Base-by-base conservation (phyloP, 306 rosid species). In the Inga leiocalycina region DNA sequence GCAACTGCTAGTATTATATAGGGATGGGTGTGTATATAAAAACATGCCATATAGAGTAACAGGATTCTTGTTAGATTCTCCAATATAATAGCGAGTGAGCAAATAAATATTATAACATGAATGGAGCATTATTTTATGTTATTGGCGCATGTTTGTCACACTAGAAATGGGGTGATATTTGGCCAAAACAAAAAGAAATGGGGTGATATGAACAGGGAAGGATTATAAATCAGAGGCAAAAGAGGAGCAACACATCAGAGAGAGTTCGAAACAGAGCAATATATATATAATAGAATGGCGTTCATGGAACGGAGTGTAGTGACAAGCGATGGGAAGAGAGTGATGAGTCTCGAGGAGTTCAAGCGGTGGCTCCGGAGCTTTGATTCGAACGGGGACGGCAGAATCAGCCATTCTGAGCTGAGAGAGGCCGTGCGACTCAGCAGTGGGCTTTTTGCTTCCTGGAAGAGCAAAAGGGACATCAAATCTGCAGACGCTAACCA, bases 301-400 rank as follows among this genome's bases (percentile, higher is more conserved):
- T 79, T 86, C 86, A 75, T 71, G 43, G 74, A 71, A 27, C 82
- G 51, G 13, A 71, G 65, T 52, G 89, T 71, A 10, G 4, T 8
- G 48, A 30, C 30, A 6, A 51, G 76, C 27, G 84, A 80, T 15
- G 82, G 86, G 32, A 82, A 82, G 82, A 75, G 52, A 3, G 85
- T 80, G 80, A 86, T 86, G 89, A 86, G 84, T 17, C 20, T 83
- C 74, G 87, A 86, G 65, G 82, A 86, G 75, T 83, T 86, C 67
- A 83, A 71, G 41, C 51, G 52, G 46, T 86, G 89, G 89, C 67
- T 86, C 64, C 80, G 27, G 62, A 44, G 69, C 6, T 86, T 86
- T 62, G 89, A 83, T 56, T 2, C 73, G 8, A 69, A 75, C 43
- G 56, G 72, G 2, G 89, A 83, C 16, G 89, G 82, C 3, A 54